These are phyloP conservation scores for Penicillium sp. DNA, from an alignment of 2,329 filamentous ascomycete species.

Conservation along the genomic window DNA sequence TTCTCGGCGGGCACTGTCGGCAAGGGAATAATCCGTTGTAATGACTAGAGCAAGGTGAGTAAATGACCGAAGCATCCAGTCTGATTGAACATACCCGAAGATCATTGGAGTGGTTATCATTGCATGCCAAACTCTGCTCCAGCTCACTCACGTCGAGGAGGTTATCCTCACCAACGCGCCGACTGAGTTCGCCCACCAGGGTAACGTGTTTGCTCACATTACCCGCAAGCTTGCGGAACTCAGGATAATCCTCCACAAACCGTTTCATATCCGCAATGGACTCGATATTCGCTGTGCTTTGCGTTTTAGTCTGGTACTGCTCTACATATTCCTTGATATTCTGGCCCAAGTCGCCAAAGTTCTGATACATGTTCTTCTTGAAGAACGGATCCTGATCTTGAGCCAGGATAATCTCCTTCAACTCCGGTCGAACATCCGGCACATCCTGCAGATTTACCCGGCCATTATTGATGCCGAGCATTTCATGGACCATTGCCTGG, in stretches of 20 bases:
- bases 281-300: conserved; percentile 91
- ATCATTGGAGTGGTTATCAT: conserved; percentile 87
- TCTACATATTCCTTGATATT: conserved; percentile 99
- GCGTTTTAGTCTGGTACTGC: conserved; percentile 96
- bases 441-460: conserved; percentile 82
- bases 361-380: conserved; percentile 98
- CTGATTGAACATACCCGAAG: conserved; percentile 63
- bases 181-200: conserved; percentile 85
- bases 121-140: conserved; percentile 94
- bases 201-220: conserved; percentile 99
- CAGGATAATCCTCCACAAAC: conserved; percentile 97
- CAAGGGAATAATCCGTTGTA: conserved; percentile 82
- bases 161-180: conserved; percentile 78
- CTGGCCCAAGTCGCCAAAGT: conserved; percentile 90
- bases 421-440: conserved; percentile 76
- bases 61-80: not conserved
- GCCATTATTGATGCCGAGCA: conserved; percentile 92
- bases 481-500: conserved; percentile 98
- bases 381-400: conserved; percentile 99
- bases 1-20: conserved; percentile 72
- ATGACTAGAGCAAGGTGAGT: conserved; percentile 51
- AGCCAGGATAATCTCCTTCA: conserved; percentile 90
- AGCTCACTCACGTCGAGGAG: conserved; percentile 95
- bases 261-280: conserved; percentile 98
- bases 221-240: conserved; percentile 92